These are phyloP conservation scores for Friedmanniomyces simplex DNA, from an alignment of 495 filamentous ascomycete species.

Conservation along the genomic window DNA sequence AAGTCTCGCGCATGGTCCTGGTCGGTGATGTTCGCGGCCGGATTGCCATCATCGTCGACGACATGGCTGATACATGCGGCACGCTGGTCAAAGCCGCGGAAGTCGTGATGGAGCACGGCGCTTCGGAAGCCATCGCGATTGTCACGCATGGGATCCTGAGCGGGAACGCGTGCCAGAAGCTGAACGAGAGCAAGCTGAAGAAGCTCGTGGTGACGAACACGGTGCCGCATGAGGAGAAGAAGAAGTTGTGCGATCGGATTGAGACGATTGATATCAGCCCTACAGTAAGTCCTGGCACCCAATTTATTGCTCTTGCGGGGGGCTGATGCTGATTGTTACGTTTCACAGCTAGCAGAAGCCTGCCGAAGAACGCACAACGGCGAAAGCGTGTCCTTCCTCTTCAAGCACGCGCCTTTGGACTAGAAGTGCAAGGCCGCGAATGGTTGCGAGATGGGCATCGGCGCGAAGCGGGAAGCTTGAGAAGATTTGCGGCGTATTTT, in stretches of 20 bases:
- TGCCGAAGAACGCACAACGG: slow-evolving; percentile 92
- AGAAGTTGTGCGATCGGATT: slow-evolving; percentile 63
- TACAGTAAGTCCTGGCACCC: slow-evolving; percentile 53
- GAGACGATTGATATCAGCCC: slow-evolving; percentile 89
- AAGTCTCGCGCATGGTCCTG: slow-evolving; percentile 90
- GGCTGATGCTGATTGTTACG: background rate
- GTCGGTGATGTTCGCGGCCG: slow-evolving; percentile 53
- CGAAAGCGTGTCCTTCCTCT: slow-evolving; percentile 85
- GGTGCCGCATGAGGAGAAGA: slow-evolving; percentile 81
- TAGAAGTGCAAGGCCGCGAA: slow-evolving; percentile 14
- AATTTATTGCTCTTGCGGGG: too few species aligned
- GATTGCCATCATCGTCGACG: slow-evolving; percentile 53
- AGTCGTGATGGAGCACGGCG: slow-evolving; percentile 81
- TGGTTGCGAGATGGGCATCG: background rate
- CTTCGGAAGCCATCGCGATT: slow-evolving; percentile 79
- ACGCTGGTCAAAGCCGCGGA: slow-evolving; percentile 88
- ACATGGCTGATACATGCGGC: slow-evolving; percentile 94
- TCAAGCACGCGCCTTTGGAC: slow-evolving; percentile 67
- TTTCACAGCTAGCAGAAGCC: slow-evolving; percentile 42
- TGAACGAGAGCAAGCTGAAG: slow-evolving; percentile 71
- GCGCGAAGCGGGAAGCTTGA: background rate
- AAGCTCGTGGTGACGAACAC: slow-evolving; percentile 93
- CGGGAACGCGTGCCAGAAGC: slow-evolving; percentile 78
- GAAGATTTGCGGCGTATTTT: background rate
- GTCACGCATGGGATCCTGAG: slow-evolving; percentile 94